phyloP scores from a whole-genome alignment of 2,329 filamentous ascomycete species.

The Rutstroemia sp. region DNA sequence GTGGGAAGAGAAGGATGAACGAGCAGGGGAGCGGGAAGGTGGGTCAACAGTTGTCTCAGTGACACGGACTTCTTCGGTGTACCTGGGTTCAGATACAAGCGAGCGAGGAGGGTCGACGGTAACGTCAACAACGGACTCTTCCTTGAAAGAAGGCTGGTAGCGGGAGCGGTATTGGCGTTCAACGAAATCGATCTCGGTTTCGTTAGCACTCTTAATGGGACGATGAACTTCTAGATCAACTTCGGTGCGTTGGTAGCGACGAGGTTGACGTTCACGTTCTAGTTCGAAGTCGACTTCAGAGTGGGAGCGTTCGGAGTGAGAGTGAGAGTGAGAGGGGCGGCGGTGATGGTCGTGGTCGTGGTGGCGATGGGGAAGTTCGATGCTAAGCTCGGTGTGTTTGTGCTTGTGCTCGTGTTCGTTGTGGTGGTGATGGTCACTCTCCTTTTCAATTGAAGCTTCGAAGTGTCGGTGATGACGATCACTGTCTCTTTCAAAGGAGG shows the following conservation, averaged over 20 bases:
- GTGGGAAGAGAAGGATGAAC: constrained; percentile 25
- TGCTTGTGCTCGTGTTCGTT: constrained; percentile 16
- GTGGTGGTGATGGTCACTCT: constrained; percentile 9
- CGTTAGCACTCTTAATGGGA: constrained; percentile 17
- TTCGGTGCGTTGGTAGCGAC: constrained; percentile 22
- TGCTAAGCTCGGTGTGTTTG: constrained; percentile 19
- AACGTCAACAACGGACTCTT: constrained; percentile 44
- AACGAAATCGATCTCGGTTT: constrained; percentile 47
- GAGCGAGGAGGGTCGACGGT: constrained; percentile 50
- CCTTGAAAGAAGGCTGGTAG: constrained; percentile 31
- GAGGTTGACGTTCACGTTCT: constrained; percentile 30
- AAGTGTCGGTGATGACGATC: constrained; percentile 4
- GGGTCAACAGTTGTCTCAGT: constrained; percentile 30
- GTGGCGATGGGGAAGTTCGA: constrained; percentile 32
- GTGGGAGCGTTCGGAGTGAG: constrained; percentile 12
- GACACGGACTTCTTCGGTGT: constrained; percentile 15
- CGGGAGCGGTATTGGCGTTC: constrained; percentile 58
- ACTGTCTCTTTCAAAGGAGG: constrained; percentile 7
- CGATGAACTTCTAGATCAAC: constrained; percentile 20
- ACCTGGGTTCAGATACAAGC: constrained; percentile 31
- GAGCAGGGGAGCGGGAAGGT: constrained; percentile 20
- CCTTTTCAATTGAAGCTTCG: constrained; percentile 2
- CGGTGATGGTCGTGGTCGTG: constrained; percentile 19
- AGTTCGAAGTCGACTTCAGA: constrained; percentile 37
- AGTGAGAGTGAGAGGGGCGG: constrained; percentile 15